Evolutionary conservation across 257 asterid genomes (phyloP), one percentile per base, ranked within the genome.

Genomic region (Buddleja alternifolia): DNA sequence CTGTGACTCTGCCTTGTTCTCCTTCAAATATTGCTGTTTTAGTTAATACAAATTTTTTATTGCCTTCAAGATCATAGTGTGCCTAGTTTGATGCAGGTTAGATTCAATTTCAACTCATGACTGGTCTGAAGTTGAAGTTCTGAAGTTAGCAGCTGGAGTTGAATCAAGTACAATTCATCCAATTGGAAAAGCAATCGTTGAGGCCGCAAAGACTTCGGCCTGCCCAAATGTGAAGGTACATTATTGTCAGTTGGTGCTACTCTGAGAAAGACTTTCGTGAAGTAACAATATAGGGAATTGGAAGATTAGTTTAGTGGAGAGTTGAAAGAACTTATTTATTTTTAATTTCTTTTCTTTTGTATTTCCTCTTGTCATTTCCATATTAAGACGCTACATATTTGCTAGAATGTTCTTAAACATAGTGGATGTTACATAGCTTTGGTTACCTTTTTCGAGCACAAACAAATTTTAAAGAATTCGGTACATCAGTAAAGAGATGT

Each of bases 91-190:
- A 46, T 84, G 83, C 97, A 90, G 97, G 76, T 62, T 50, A 74
- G 85, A 75, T 75, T 74, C 85, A 55, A 63, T 72, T 48, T 73
- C 71, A 71, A 75, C 69, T 37, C 64, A 39, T 72, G 75, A 71
- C 53, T 91, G 96, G 96, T 89, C 97, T 41, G 96, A 87, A 78
- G 86, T 68, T 75, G 99, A 94, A 47, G 73, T 94, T 70, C 75
- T 94, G 80, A 84, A 76, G 82, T 76, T 94, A 46, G 99, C 97
- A 16, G 96, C 99, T 74, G 97, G 96, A 74, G 96, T 94, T 69
- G 99, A 94, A 80, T 84, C 90, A 16, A 89, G 88, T 79, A 91
- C 99, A 40, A 91, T 85, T 75, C 99, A 94, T 80, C 99, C 99
- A 63, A 90, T 94, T 63, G 99, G 99, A 68, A 94, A 91, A 83